A percentile compares a stretch with the other conserved stretches of the same genome.
Evolutionary conservation across 495 filamentous ascomycete species (phyloP).

Genomic region (Cudoniella acicularis): DNA sequence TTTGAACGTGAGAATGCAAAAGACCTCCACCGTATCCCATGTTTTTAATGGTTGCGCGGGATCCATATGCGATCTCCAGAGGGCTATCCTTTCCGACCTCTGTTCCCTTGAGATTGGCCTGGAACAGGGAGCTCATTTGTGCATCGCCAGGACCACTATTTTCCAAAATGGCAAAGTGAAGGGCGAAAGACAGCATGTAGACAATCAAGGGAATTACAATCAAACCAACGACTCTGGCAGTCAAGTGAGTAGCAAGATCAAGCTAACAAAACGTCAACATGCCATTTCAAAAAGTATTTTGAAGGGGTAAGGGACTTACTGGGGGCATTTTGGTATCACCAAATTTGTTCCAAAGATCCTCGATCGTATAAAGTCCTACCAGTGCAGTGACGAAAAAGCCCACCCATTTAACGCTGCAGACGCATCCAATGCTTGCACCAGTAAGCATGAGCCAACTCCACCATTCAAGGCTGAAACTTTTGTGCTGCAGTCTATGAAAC

Average conservation of each 20-base stretch:
- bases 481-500: slow-evolving; percentile 80
- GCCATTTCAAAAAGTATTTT: neutral
- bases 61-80: slow-evolving; percentile 84
- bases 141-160: slow-evolving; percentile 96
- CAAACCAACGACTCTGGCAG: slow-evolving; percentile 77
- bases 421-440: slow-evolving; percentile 92
- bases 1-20: slow-evolving; percentile 96
- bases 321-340: slow-evolving; percentile 88
- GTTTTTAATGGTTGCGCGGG: slow-evolving; percentile 91
- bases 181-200: slow-evolving; percentile 91
- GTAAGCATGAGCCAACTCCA: slow-evolving; percentile 88
- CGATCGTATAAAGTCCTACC: slow-evolving; percentile 91
- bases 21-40: slow-evolving; percentile 98
- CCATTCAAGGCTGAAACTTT: slow-evolving; percentile 87
- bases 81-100: slow-evolving; percentile 92
- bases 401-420: slow-evolving; percentile 98
- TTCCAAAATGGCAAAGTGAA: slow-evolving; percentile 89
- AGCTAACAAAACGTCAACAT: slow-evolving; percentile 38
- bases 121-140: slow-evolving; percentile 99
- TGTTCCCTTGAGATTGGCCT: slow-evolving; percentile 90
- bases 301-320: slow-evolving; percentile 36
- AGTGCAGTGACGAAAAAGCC: slow-evolving; percentile 92
- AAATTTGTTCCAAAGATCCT: slow-evolving; percentile 98
- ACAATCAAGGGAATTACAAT: slow-evolving; percentile 83
- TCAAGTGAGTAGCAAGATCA: slow-evolving; percentile 71